Conservation (phyloP, 495 filamentous ascomycete genomes). For the Xanthoparmelia taractica region DNA sequence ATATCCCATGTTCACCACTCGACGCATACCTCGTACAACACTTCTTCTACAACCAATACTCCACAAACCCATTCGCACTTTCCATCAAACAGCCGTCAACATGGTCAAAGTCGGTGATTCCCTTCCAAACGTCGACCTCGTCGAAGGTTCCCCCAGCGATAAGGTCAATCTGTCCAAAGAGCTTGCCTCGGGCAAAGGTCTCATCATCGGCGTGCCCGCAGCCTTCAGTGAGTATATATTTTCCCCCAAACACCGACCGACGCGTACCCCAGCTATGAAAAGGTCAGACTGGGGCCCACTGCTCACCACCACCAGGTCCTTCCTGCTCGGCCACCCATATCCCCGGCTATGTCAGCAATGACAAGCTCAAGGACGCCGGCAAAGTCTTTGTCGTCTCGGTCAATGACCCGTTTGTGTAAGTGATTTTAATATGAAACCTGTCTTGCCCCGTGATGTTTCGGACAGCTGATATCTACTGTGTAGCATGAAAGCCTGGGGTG, state of each 20-base stretch:
- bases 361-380: slow-evolving; percentile 65
- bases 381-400: slow-evolving; percentile 80
- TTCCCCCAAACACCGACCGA: slow-evolving; percentile 11
- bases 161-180: slow-evolving; percentile 78
- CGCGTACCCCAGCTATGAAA: too few relatives aligned
- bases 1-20: slow-evolving; percentile 19
- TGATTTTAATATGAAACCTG: background rate
- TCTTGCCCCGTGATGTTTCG: background rate
- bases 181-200: slow-evolving; percentile 56
- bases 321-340: slow-evolving; percentile 73
- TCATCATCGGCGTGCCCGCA: slow-evolving; percentile 86
- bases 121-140: slow-evolving; percentile 55
- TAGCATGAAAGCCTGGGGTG: slow-evolving; percentile 82
- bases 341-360: slow-evolving; percentile 72
- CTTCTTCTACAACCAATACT: background rate
- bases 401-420: slow-evolving; percentile 95
- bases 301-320: slow-evolving; percentile 39
- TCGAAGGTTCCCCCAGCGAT: slow-evolving; percentile 60
- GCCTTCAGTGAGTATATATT: slow-evolving; percentile 65
- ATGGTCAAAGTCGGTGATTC: slow-evolving; percentile 53
- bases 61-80: slow-evolving; percentile 4
- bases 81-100: slow-evolving; percentile 31
- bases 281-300: too few relatives aligned
- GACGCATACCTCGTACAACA: slow-evolving; percentile 8
- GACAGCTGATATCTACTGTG: slow-evolving; percentile 2